A percentile compares a stretch with the other conserved stretches of the same genome.
phyloP scores from a whole-genome alignment of 2,329 filamentous ascomycete genomes.

The Fusarium coffeatum region DNA sequence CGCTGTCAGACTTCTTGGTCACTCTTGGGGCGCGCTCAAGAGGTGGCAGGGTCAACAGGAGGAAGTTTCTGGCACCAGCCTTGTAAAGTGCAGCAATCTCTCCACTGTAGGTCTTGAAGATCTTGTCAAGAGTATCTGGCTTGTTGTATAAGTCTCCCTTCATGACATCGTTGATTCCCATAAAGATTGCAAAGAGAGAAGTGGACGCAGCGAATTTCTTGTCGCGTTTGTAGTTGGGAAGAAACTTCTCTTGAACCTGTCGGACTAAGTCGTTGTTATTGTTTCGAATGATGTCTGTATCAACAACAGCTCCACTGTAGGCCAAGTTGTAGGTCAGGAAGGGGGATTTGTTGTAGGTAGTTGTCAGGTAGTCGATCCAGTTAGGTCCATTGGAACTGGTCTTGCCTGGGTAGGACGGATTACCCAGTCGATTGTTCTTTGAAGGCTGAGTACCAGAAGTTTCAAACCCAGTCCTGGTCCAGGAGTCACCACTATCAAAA shows the following conservation, averaged over 20 bases:
- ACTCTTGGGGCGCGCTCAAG: not conserved
- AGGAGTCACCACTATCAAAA: not conserved
- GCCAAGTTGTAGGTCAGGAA: slow-evolving; percentile 2
- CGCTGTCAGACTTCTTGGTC: not conserved
- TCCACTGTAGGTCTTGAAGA: not conserved
- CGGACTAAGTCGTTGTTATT: not conserved
- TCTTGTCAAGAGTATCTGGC: not conserved
- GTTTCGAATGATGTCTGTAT: not conserved
- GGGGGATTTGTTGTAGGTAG: not conserved
- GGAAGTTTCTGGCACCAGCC: not conserved
- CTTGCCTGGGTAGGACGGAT: not conserved
- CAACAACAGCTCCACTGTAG: not conserved
- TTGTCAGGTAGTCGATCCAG: not conserved
- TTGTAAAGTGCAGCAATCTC: not conserved
- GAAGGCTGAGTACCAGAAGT: not conserved
- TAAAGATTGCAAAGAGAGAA: not conserved
- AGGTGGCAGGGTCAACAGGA: not conserved
- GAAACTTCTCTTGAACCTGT: not conserved
- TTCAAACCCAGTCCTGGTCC: not conserved
- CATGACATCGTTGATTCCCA: not conserved
- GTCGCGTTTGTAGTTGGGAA: not conserved
- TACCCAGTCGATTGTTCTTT: not conserved
- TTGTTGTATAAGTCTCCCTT: not conserved
- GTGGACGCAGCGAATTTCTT: not conserved
- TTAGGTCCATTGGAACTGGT: slow-evolving; percentile 2